Base-by-base conservation (phyloP, 2,329 filamentous ascomycete genomes). In the Cordyceps cicadae region DNA sequence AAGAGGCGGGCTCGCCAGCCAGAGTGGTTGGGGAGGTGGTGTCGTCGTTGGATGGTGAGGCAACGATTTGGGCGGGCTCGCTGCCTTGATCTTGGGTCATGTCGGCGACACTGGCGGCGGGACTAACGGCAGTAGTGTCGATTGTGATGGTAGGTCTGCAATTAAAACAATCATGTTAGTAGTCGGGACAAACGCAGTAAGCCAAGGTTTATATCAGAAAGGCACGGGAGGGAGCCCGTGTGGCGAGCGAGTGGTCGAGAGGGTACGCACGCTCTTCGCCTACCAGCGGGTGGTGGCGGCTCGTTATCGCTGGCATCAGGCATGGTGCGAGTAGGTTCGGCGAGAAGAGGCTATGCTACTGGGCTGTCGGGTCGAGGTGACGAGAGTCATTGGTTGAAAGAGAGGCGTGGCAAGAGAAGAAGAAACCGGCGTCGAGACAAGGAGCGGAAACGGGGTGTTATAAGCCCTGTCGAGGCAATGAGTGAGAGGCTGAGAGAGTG, bases 101-200 rank as follows among this genome's bases (percentile, higher is more conserved):
- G 43, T 71, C 68, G 58, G 69, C 59, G 60, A 66, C 50, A 17
- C 68, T 63, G 51, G 62, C 66, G 48, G 69, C 65, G 60, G 68
- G 62, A 58, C 68, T 70, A 62, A 72, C 71, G 62, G 74, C 77
- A 9, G 79, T 77, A 14, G 80, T 81, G 64, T 82, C 79, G 58
- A 83, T 82, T 56, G 78, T 83, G 62, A 82, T 82, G 58, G 80
- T 81, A 41, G 80, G 80, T 48, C 80, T 82, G 62, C 49, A 48
- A 29, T 15, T 24, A 21, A 17, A 7, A 21, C 21, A 14, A 32
- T 29, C 17, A 46, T 15, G 34, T 45, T 54, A 54, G 50, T 14
- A 51, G 24, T 26, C 19, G 41, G 21, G 45, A 50, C n/a, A 8
- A 15, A 7, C 24, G 48, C 34, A 34, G 46, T 46, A 51, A 17